These are phyloP conservation scores for Daldinia decipiens DNA, from an alignment of 495 filamentous ascomycete genomes.

Conservation along the genomic window DNA sequence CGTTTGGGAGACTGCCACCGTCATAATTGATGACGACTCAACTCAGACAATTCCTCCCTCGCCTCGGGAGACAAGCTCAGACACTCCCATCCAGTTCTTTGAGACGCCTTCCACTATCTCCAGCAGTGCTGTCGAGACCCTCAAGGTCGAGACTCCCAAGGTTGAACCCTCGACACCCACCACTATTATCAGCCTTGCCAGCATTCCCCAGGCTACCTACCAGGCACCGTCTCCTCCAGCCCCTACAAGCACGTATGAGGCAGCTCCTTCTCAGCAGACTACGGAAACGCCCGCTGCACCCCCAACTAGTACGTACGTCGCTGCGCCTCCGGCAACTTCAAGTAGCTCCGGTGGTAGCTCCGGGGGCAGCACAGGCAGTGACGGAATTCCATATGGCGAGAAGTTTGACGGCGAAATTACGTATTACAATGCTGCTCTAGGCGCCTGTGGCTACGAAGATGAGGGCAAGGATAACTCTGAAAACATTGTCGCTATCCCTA, in stretches of 20 bases:
- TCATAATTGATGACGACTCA: slow-evolving; percentile 55
- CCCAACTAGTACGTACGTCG: slow-evolving; percentile 28
- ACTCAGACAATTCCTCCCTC: slow-evolving; percentile 54
- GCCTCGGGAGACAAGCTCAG: slow-evolving; percentile 34
- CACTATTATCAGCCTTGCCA: slow-evolving; percentile 28
- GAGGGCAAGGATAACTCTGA: slow-evolving; percentile 50
- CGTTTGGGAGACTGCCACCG: slow-evolving; percentile 60
- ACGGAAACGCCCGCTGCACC: slow-evolving; percentile 20
- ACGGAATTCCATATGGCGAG: slow-evolving; percentile 29
- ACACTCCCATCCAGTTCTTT: slow-evolving; percentile 55
- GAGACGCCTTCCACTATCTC: slow-evolving; percentile 39
- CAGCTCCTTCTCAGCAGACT: slow-evolving; percentile 20
- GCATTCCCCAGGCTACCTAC: slow-evolving; percentile 22
- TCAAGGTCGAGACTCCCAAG: slow-evolving; percentile 10
- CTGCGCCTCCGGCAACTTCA: slow-evolving; percentile 23
- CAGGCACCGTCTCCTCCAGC: slow-evolving; percentile 30
- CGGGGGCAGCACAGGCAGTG: slow-evolving; percentile 32
- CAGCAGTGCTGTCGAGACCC: slow-evolving; percentile 15
- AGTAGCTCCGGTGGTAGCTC: slow-evolving; percentile 37
- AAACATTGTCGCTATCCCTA: slow-evolving; percentile 58
- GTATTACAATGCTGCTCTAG: slow-evolving; percentile 57
- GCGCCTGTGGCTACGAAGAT: slow-evolving; percentile 59
- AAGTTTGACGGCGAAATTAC: slow-evolving; percentile 56
- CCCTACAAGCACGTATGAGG: slow-evolving; percentile 23
- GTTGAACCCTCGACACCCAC: slow-evolving; percentile 14